Evolutionary conservation across 768 basidiomycete genomes (phyloP).

Genomic region (Boletus subcaerulescens): DNA sequence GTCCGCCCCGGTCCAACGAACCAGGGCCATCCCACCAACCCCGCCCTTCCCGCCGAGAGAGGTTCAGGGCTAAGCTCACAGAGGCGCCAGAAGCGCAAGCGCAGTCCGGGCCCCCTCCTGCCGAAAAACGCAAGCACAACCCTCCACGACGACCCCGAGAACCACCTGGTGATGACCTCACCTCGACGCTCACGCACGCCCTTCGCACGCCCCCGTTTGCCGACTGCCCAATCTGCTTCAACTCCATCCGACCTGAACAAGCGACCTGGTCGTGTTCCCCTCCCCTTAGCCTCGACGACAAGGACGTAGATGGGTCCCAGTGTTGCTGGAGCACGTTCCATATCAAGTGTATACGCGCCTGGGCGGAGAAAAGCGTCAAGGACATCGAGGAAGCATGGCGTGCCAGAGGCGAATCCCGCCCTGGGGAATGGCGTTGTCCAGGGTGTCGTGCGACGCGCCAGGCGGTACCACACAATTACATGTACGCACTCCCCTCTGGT

Average conservation of each 20-base stretch:
- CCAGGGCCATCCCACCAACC: neutral
- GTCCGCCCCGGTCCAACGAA: neutral
- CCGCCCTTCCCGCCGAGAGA: slow-evolving; percentile 31
- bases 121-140: slow-evolving; percentile 5
- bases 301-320: slow-evolving; percentile 35
- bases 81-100: slow-evolving; percentile 7
- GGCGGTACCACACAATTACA: slow-evolving; percentile 60
- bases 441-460: slow-evolving; percentile 85
- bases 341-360: slow-evolving; percentile 81
- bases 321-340: slow-evolving; percentile 94
- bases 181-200: slow-evolving; percentile 64
- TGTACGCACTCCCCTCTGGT: slow-evolving; percentile 35
- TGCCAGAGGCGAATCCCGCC: slow-evolving; percentile 61
- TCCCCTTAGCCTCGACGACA: slow-evolving; percentile 21
- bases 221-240: slow-evolving; percentile 85
- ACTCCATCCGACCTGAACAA: slow-evolving; percentile 71
- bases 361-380: slow-evolving; percentile 82
- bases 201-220: slow-evolving; percentile 69
- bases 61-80: slow-evolving; percentile 38
- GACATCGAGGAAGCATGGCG: slow-evolving; percentile 71
- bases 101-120: neutral
- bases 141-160: slow-evolving; percentile 7
- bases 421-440: slow-evolving; percentile 90
- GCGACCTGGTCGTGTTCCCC: slow-evolving; percentile 88
- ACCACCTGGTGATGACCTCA: slow-evolving; percentile 57